Conservation (phyloP, 23 red algal genomes). For the Cyanidiococcus yangmingshanensis region DNA sequence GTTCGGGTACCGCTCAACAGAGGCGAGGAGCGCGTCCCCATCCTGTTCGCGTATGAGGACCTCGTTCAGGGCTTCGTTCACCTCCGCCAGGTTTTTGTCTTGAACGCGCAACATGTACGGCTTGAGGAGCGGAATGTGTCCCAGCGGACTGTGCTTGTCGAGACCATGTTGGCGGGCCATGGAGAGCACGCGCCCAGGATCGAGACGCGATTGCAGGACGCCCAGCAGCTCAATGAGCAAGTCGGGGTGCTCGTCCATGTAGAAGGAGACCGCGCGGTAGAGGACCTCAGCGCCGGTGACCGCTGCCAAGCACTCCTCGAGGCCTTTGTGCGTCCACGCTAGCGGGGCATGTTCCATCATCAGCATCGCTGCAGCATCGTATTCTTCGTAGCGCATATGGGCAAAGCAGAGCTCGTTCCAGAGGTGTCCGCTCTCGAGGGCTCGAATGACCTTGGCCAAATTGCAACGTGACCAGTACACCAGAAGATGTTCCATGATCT, state of each 20-base stretch:
- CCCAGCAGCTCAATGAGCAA: conserved; percentile 76
- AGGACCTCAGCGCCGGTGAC: conserved; percentile 77
- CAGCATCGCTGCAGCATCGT: conserved; percentile 78
- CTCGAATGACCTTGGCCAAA: conserved; percentile 66
- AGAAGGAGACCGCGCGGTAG: conserved; percentile 93
- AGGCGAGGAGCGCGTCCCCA: conserved; percentile 54
- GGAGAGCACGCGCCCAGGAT: conserved; percentile 54
- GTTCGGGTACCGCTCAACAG: conserved; percentile 68
- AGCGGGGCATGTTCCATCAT: conserved; percentile 90
- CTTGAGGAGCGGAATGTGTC: conserved; percentile 69
- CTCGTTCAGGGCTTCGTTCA: conserved; percentile 94
- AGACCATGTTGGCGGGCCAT: conserved; percentile 47
- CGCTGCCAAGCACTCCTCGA: conserved; percentile 65
- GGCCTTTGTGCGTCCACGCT: conserved; percentile 64
- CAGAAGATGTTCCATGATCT: conserved; percentile 84
- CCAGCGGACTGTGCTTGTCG: conserved; percentile 50
- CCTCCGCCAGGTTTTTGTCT: conserved; percentile 68
- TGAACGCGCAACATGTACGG: conserved; percentile 75
- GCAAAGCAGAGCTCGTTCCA: conserved; percentile 83
- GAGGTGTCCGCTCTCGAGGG: conserved; percentile 65
- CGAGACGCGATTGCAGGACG: conserved; percentile 63
- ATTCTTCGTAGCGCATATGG: conserved; percentile 90
- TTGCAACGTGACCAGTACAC: conserved; percentile 93
- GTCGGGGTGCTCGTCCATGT: conserved; percentile 85
- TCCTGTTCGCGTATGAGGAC: conserved; percentile 76